Conservation (phyloP, 192 early-diverging fungal species). For the Coemansia sp. region DNA sequence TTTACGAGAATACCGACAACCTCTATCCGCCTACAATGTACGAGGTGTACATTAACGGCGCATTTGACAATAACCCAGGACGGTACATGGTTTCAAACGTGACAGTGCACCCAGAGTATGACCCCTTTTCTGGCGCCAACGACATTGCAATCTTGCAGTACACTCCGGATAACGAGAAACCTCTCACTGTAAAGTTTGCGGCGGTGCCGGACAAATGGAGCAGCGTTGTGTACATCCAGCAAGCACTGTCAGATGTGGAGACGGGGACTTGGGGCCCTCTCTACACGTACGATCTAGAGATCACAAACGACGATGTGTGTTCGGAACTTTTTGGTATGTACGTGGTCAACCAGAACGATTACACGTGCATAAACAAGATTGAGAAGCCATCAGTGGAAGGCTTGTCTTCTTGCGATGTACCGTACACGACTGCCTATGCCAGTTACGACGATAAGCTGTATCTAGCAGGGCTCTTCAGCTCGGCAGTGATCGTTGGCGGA, state of each 20-base stretch:
- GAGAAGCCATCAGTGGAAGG: background rate
- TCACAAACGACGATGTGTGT: conserved; percentile 1
- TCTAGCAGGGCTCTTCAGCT: conserved; percentile 23
- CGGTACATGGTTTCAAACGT: background rate
- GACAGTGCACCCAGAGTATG: conserved; percentile 9
- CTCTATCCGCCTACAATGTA: background rate
- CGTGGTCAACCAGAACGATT: conserved; percentile 6
- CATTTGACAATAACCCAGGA: background rate
- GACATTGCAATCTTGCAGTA: conserved; percentile 10
- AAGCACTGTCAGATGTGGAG: conserved; percentile 1
- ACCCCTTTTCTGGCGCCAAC: conserved; percentile 3
- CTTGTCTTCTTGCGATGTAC: conserved; percentile 4
- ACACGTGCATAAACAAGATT: conserved; percentile 1
- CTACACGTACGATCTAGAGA: background rate
- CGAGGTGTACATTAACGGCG: conserved; percentile 1
- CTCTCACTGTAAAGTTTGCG: no score
- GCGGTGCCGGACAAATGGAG: conserved; percentile 1
- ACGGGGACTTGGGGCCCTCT: conserved; percentile 11
- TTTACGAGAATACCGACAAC: conserved; percentile 1
- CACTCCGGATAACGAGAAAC: background rate
- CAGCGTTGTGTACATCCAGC: conserved; percentile 7
- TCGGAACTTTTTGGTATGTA: conserved; percentile 9
- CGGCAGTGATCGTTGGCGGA: conserved; percentile 4
- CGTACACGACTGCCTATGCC: conserved; percentile 10
- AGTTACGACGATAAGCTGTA: background rate